Evolutionary conservation across 2,329 filamentous ascomycete species (phyloP), one percentile per base, ranked within the genome.

Genomic region (Neofusicoccum umdonicola): DNA sequence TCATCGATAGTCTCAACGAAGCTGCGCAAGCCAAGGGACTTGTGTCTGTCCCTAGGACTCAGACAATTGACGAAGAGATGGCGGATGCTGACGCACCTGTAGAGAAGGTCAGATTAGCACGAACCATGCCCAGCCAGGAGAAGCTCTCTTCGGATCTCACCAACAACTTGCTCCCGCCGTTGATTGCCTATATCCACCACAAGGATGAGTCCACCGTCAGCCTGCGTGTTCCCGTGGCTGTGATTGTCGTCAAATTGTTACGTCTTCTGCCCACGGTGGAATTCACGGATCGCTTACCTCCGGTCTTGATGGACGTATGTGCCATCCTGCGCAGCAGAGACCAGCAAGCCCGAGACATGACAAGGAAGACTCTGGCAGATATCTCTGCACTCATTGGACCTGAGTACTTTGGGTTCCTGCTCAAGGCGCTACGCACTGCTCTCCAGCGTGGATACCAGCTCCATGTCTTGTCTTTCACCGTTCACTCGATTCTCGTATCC

Each of bases 141-240:
- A 92, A 92, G 74, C 82, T 96, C 39, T 82, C 85, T 15, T 83
- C 85, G 1, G 92, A 97, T 69, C 82, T 98, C 61, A 85, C 86
- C 45, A 85, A 87, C 19, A 88, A 88, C 67, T 90, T 97, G 70
- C 80, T 97, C 42, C 92, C 94, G 0, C 86, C 90, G 17, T 80
- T 99, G 37, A 84, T 89, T n/a, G 86, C 88, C 51, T 95, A 97
- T 73, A 85, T 98, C 34, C 93, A 97, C 71, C 89, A 96, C 71
- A 98, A 97, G 76, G 92, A 98, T 68, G 95, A 99, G 75, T 89
- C 92, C 1, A 93, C 93, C 57, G 94, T 99, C 76, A 97, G 93
- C 79, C 87, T 95, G 61, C 91, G 95, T 75, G 90, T 97, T 39
- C 93, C 94, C 0, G 90, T 97, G 4, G 93, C 93, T 31, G 87